phyloP scores from a whole-genome alignment of 2,329 filamentous ascomycete genomes.

The Zalaria obscura region DNA sequence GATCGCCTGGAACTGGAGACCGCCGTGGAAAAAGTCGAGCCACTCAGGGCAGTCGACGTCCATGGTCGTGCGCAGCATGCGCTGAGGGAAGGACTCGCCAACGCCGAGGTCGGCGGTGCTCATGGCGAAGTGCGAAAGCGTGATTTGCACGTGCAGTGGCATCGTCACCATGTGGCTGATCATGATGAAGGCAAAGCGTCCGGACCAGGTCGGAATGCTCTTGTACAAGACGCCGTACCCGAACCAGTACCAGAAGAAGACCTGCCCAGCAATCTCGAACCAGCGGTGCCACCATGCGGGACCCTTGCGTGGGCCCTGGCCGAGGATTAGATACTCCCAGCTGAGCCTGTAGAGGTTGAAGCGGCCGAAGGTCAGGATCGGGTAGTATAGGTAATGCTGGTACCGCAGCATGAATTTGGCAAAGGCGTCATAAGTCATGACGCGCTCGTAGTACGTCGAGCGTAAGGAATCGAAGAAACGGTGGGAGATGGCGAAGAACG shows the following conservation, averaged over 20 bases:
- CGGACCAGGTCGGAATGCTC: slow-evolving; percentile 42
- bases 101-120: slow-evolving; percentile 75
- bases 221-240: slow-evolving; percentile 51
- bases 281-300: slow-evolving; percentile 55
- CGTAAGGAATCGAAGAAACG: slow-evolving; percentile 49
- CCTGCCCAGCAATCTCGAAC: slow-evolving; percentile 48
- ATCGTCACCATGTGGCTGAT: slow-evolving; percentile 70
- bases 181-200: slow-evolving; percentile 51
- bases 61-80: slow-evolving; percentile 88
- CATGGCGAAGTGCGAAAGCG: slow-evolving; percentile 82
- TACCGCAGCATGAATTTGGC: slow-evolving; percentile 45
- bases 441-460: slow-evolving; percentile 52
- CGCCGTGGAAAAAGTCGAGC: slow-evolving; percentile 82
- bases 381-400: slow-evolving; percentile 56
- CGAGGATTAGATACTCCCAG: slow-evolving; percentile 48
- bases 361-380: slow-evolving; percentile 48
- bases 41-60: slow-evolving; percentile 78
- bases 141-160: slow-evolving; percentile 79
- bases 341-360: slow-evolving; percentile 60
- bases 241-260: slow-evolving; percentile 53
- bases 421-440: slow-evolving; percentile 47
- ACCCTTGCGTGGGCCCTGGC: slow-evolving; percentile 41
- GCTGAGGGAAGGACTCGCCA: slow-evolving; percentile 75
- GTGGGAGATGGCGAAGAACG: slow-evolving; percentile 53
- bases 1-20: slow-evolving; percentile 78